phyloP scores from a whole-genome alignment of 306 rosid species.

The Herpetospermum pedunculosum region DNA sequence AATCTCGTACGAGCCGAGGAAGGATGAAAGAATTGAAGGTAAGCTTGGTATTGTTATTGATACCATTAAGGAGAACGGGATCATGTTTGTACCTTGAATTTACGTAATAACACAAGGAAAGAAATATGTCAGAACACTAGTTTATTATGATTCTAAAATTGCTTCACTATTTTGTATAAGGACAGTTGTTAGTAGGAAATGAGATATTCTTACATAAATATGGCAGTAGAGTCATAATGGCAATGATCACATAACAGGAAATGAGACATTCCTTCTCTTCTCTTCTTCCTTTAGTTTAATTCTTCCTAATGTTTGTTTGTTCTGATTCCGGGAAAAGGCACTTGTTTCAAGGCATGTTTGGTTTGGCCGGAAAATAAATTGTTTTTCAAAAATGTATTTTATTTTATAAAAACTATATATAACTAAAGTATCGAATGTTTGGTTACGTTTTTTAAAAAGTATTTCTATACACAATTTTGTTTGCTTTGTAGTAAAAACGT shows the following conservation, averaged over 20 bases:
- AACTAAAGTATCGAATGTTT: too few species aligned
- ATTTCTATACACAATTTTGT: too few species aligned
- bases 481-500: too few species aligned
- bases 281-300: too few species aligned
- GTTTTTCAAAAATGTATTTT: too few species aligned
- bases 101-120: neutral
- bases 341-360: too few species aligned
- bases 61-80: conserved; percentile 67
- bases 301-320: too few species aligned
- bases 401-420: too few species aligned
- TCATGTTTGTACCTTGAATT: conserved; percentile 34
- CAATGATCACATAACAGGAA: neutral
- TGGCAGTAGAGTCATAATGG: neutral
- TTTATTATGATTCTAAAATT: neutral
- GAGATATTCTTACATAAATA: neutral
- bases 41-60: conserved; percentile 69
- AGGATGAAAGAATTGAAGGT: conserved; percentile 75
- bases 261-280: too few species aligned
- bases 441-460: too few species aligned
- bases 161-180: neutral
- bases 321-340: too few species aligned
- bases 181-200: neutral
- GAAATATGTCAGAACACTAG: neutral
- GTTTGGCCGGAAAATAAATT: too few species aligned
- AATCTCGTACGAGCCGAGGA: conserved; percentile 68